Evolutionary conservation across 1,284 basidiomycete species (phyloP), one percentile per base, ranked within the genome.

Genomic region (Ganoderma sp.): DNA sequence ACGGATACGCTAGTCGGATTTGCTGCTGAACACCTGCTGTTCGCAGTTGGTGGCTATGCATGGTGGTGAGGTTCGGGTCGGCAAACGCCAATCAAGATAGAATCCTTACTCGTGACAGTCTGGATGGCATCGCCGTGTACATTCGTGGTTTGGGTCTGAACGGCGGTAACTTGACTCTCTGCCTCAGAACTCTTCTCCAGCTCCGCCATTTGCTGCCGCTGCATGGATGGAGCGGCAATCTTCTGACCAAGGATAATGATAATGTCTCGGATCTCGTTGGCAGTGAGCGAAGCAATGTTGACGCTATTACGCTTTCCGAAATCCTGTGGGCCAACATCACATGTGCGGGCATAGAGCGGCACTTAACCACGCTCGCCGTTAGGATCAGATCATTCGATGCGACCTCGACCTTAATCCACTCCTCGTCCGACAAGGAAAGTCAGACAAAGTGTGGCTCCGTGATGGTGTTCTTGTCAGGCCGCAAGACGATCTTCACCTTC

Each of bases 331-430:
- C 52, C 34, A 54, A 37, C 62, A 74, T 63, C 69, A 69, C 70
- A 50, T 64, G 12, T 60, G 37, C 41, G n/a, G 45, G 28, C 28
- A 61, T 2, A 32, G 19, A 32, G 5, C 57, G 28, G 4, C 28
- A 14, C 25, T 10, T 10, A n/a, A 41, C 25, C 41, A 54, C 32
- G 79, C 87, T 69, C 75, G 91, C 91, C 71, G 92, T 91, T 63
- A 97, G 83, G 77, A 97, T 97, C 60, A 97, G 88, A 73, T 97
- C 95, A 79, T 95, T 97, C 84, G 99, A 91, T 1, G 97, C 97
- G 57, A 99, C 94, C 83, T 99, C 98, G 56, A 99, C 98, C 82
- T 98, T 97, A 83, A 99, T 98, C 98, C 98, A 99, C 75, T 98
- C 97, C 73, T 99, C 96, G 76, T 99, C 97, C 32, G 85, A 85